Percentiles rank a stretch among this genome's conserved stretches.
phyloP scores from a whole-genome alignment of 306 rosid species.

The Benincasa hispida region DNA sequence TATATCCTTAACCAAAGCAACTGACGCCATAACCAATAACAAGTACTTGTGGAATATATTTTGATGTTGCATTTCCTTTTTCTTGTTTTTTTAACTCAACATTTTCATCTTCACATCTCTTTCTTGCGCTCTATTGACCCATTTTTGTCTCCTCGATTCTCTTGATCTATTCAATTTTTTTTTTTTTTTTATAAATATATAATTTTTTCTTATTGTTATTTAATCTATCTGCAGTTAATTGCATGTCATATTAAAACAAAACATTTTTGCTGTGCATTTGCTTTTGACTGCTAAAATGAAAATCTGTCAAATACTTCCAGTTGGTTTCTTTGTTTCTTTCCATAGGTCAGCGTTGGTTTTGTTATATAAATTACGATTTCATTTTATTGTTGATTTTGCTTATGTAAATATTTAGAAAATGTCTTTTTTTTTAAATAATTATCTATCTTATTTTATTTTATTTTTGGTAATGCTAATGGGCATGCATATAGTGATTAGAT shows the following conservation, averaged over 20 bases:
- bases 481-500: no score
- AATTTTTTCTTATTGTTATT: neutral
- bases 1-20: neutral
- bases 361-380: neutral
- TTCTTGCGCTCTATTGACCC: neutral
- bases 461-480: no score
- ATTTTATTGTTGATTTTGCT: neutral
- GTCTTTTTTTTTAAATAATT: no score
- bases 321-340: neutral
- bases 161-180: neutral
- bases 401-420: no score
- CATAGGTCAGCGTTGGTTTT: neutral
- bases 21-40: neutral
- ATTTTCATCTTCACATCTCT: neutral
- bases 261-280: neutral
- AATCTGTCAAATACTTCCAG: neutral
- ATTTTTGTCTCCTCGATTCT: neutral
- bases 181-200: neutral
- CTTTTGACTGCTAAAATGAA: neutral
- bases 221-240: neutral
- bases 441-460: no score
- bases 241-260: neutral
- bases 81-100: neutral
- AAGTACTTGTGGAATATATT: neutral
- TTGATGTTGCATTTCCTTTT: neutral